Conservation (phyloP, 2,329 filamentous ascomycete species). For the Alternaria consortialis region DNA sequence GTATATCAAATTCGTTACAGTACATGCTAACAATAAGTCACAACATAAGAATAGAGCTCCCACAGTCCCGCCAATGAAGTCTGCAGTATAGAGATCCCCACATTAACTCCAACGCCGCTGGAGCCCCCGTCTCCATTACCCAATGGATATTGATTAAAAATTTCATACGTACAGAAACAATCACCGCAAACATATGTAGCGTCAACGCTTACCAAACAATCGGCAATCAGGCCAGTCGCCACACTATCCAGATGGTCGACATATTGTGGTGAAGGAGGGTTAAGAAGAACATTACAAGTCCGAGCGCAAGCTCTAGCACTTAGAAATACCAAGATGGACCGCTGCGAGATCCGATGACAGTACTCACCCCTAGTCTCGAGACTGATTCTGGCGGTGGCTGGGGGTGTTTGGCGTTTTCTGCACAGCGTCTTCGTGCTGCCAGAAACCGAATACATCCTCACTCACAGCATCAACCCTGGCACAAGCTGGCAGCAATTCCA, state of each 20-base stretch:
- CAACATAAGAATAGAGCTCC: constrained; percentile 1
- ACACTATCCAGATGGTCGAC: constrained; percentile 3
- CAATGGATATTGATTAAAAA: not conserved
- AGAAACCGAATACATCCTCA: not conserved
- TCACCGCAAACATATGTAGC: not conserved
- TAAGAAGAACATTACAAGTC: not conserved
- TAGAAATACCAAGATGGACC: not conserved
- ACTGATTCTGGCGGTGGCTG: not conserved
- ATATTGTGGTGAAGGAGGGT: not conserved
- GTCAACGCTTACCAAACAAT: not conserved
- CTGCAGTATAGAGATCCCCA: not conserved
- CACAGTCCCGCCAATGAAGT: not conserved
- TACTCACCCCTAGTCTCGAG: not conserved
- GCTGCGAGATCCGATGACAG: not conserved
- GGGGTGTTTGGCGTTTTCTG: not conserved
- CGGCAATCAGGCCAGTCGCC: not conserved
- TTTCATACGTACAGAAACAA: not conserved
- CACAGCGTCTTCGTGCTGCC: constrained; percentile 6
- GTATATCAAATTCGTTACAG: not conserved
- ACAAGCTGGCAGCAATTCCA: not conserved
- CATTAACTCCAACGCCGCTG: not conserved
- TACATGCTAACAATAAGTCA: constrained; percentile 4
- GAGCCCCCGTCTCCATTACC: not conserved
- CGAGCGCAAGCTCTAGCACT: not conserved
- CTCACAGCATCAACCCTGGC: not conserved